A percentile compares a stretch with the other conserved stretches of the same genome.
These are phyloP conservation scores for Pestalotiopsis sp. DNA, from an alignment of 2,329 filamentous ascomycete species.

Conservation along the genomic window DNA sequence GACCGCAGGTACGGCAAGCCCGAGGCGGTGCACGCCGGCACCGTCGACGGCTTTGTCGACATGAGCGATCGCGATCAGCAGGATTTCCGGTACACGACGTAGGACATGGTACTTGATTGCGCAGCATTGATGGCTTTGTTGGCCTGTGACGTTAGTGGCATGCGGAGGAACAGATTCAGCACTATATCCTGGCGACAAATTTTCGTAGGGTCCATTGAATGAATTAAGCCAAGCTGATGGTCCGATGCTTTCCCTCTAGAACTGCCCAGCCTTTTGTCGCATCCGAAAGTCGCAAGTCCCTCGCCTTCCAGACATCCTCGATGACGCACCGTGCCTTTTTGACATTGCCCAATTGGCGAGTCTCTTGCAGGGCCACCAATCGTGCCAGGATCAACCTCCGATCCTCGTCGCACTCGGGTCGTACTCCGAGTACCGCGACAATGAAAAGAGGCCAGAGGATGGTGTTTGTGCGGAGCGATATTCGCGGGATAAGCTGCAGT, in stretches of 20 bases:
- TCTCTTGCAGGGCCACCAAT: constrained; percentile 14
- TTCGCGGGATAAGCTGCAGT: neutral
- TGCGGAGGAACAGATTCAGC: neutral
- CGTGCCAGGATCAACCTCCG: neutral
- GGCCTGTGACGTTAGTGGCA: neutral
- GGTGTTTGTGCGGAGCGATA: neutral
- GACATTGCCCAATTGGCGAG: constrained; percentile 32
- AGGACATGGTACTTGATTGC: too few relatives aligned
- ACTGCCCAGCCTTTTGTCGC: constrained; percentile 19
- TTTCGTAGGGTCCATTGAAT: neutral
- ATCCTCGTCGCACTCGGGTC: neutral
- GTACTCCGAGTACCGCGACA: neutral
- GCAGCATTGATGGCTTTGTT: neutral
- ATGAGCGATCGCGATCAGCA: neutral
- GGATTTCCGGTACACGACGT: neutral
- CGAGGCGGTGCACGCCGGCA: constrained; percentile 20
- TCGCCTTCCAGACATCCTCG: constrained; percentile 31
- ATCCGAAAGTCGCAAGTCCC: constrained; percentile 23
- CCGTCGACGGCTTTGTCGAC: constrained; percentile 21
- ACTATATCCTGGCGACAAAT: too few relatives aligned
- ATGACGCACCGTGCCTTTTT: constrained; percentile 32
- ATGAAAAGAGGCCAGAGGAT: neutral
- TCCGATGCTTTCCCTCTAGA: constrained; percentile 12
- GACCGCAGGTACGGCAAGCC: constrained; percentile 28
- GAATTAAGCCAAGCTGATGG: neutral